These are phyloP conservation scores for Melampsora larici-populina DNA, from an alignment of 1,284 basidiomycete genomes.

Conservation along the genomic window DNA sequence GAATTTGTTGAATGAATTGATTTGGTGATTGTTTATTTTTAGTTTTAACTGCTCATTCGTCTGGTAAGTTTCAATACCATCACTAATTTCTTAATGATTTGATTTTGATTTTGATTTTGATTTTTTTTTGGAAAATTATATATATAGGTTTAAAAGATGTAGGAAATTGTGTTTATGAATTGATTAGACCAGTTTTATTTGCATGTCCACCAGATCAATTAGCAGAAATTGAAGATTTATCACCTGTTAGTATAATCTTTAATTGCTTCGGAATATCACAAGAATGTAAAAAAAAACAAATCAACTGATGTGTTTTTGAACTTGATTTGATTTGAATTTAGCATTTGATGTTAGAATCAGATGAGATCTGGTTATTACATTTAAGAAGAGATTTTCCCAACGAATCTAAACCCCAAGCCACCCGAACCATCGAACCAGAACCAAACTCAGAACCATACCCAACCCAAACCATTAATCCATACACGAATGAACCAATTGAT, in stretches of 20 bases:
- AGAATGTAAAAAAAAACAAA: too few species aligned
- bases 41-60: conserved; percentile 33
- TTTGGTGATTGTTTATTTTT: neutral
- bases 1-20: neutral
- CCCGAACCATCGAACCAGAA: neutral
- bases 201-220: conserved; percentile 38
- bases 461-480: too few species aligned
- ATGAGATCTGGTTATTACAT: conserved; percentile 30
- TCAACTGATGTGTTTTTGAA: neutral
- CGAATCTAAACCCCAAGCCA: neutral
- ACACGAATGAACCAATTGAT: neutral
- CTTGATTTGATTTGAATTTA: neutral
- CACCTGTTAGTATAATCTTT: conserved; percentile 31
- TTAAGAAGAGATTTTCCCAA: conserved; percentile 29
- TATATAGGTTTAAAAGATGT: conserved; percentile 30
- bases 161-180: conserved; percentile 16
- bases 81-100: neutral
- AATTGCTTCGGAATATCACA: too few species aligned
- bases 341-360: conserved; percentile 41
- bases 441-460: too few species aligned
- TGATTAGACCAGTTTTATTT: conserved; percentile 35
- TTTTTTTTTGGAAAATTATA: neutral
- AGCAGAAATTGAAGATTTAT: conserved; percentile 35
- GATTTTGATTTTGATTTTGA: neutral
- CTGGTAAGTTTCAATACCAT: conserved; percentile 2